Conservation (phyloP, 768 basidiomycete species). For the Pulveroboletus ravenelii region DNA sequence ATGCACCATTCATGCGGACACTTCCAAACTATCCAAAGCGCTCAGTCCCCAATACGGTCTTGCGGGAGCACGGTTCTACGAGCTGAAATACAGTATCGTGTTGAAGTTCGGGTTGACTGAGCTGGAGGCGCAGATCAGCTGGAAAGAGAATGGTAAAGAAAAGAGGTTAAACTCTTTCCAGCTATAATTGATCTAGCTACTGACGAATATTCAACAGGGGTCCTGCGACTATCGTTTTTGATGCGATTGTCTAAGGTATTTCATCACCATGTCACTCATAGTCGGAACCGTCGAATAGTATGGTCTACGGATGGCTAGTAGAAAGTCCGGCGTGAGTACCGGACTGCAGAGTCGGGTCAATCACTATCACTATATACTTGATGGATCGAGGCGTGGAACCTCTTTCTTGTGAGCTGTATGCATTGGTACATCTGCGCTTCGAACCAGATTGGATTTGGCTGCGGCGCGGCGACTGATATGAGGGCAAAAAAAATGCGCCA, state of each 20-base stretch:
- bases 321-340: no score
- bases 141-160: constrained; percentile 36
- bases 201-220: constrained; percentile 18
- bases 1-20: constrained; percentile 23
- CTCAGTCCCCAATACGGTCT: constrained; percentile 29
- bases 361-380: no score
- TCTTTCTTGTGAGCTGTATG: no score
- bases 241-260: constrained; percentile 22
- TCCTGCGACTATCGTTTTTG: constrained; percentile 31
- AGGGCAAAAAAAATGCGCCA: no score
- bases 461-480: no score
- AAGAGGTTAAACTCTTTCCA: constrained; percentile 10
- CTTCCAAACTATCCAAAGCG: constrained; percentile 26
- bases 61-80: constrained; percentile 28
- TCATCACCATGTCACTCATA: not conserved
- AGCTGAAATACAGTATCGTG: constrained; percentile 36
- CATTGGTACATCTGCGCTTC: no score
- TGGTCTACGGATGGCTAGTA: no score
- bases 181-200: not conserved
- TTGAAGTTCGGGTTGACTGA: constrained; percentile 44
- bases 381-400: no score
- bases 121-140: constrained; percentile 42
- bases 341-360: no score
- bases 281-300: no score
- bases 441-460: no score